Evolutionary conservation across 2,329 filamentous ascomycete genomes (phyloP), one percentile per base, ranked within the genome.

Genomic region (Thielaviopsis populi): DNA sequence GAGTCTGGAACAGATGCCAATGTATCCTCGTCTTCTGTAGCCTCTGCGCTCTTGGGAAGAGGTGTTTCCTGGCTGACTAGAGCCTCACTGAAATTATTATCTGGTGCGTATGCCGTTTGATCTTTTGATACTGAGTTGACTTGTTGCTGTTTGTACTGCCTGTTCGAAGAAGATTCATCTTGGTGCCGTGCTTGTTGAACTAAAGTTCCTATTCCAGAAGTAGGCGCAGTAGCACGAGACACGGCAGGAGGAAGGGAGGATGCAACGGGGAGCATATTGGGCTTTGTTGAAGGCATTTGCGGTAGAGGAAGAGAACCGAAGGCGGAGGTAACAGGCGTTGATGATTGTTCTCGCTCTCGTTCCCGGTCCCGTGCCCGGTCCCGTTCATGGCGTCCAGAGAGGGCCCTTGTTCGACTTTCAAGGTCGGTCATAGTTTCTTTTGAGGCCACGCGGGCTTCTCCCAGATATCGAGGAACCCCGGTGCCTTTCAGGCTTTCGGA

Each of bases 351-450:
- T 37, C 42, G 41, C 19, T 59, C 54, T 10, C 33, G 22, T 42
- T 19, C 37, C n/a, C 33, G 63, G 43, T 43, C 63, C 19, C 27
- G 50, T 10, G 42, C 59, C n/a, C 59, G 41, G 11, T 42, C 64
- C 19, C 61, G 42, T 22, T 63, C 64, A 15, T 58, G 56, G 33
- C 59, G 40, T 15, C 59, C 37, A 33, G 64, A 59, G 19, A 66
- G 58, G 41, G 61, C 64, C 3, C 61, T 56, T 11, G 64, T 66
- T 8, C 64, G 56, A 2, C 22, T 60, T 42, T 66, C 64, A n/a
- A 66, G 62, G n/a, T 66, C 64, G 10, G 56, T 48, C 64, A 66
- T 66, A 3, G 64, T 63, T 41, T 66, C 64, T 40, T 63, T 63
- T 7, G 61, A 63, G 27, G 62, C 58, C 22, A 66, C 48, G 10